A percentile compares a stretch with the other conserved stretches of the same genome.
Conservation (phyloP, 1,284 basidiomycete species). For the Moesziomyces aphidis region DNA sequence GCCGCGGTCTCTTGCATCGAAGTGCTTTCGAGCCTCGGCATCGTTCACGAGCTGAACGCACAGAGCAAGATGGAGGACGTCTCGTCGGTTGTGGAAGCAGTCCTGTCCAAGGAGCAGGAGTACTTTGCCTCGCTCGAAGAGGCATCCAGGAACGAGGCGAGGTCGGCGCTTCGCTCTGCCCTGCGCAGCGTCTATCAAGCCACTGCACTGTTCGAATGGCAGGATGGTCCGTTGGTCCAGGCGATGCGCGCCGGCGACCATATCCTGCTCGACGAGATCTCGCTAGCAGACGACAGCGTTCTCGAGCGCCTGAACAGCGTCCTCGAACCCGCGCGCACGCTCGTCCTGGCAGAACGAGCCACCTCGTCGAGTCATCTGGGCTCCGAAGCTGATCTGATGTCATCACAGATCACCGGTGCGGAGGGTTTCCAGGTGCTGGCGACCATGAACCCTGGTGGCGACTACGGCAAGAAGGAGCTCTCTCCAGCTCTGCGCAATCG, state of each 20-base stretch:
- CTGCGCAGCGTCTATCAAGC: conserved; percentile 70
- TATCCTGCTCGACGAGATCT: conserved; percentile 95
- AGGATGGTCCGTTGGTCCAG: conserved; percentile 91
- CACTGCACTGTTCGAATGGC: conserved; percentile 93
- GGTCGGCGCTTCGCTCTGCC: conserved; percentile 67
- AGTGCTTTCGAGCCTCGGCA: conserved; percentile 42
- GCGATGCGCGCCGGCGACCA: conserved; percentile 89
- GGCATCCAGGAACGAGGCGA: conserved; percentile 9
- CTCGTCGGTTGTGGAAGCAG: conserved; percentile 23
- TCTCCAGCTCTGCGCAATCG: conserved; percentile 96
- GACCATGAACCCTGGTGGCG: conserved; percentile 99
- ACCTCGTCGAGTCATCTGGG: conserved; percentile 72
- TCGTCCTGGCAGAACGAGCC: conserved; percentile 93
- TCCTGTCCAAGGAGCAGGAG: conserved; percentile 20
- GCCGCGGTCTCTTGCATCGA: conserved; percentile 64
- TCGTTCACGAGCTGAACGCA: conserved; percentile 19
- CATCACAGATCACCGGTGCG: conserved; percentile 49
- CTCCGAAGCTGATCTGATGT: conserved; percentile 37
- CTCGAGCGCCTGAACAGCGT: conserved; percentile 97
- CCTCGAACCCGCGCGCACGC: conserved; percentile 86
- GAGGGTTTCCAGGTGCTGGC: conserved; percentile 86
- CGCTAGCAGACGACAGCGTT: conserved; percentile 97
- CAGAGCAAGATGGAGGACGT: conserved; percentile 40
- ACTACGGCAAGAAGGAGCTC: conserved; percentile 98
- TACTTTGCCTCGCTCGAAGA: conserved; percentile 10